A percentile compares a stretch with the other conserved stretches of the same genome.
Conservation (phyloP, 2,329 filamentous ascomycete species). For the Albifimbria verrucaria region DNA sequence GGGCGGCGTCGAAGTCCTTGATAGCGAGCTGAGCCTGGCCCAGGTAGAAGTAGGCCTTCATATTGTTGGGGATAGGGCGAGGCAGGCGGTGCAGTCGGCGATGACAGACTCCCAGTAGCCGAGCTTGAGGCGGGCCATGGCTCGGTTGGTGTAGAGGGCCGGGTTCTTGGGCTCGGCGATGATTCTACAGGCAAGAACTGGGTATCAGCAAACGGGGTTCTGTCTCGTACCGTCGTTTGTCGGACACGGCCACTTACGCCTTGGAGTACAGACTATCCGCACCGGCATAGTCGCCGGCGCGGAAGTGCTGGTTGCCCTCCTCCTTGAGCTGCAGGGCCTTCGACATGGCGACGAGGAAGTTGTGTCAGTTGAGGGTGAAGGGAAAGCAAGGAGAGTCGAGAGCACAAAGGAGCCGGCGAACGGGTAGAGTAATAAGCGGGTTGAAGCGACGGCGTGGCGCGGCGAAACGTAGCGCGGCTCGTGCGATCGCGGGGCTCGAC, state of each 20-base stretch:
- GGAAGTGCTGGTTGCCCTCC: conserved; percentile 64
- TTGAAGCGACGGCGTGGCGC: not conserved
- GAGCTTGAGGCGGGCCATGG: conserved; percentile 76
- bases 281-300: conserved; percentile 57
- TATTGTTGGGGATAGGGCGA: conserved; percentile 62
- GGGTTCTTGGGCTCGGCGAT: conserved; percentile 74
- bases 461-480: not conserved
- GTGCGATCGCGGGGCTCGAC: not conserved
- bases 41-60: conserved; percentile 84
- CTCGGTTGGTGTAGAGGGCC: conserved; percentile 83
- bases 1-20: conserved; percentile 62
- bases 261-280: conserved; percentile 71
- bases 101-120: conserved; percentile 71
- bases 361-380: too few species aligned
- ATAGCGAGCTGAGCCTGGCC: conserved; percentile 80
- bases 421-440: not conserved
- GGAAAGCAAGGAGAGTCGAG: not conserved
- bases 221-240: too few species aligned
- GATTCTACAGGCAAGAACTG: conserved; percentile 49
- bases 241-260: conserved; percentile 56
- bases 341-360: conserved; percentile 19
- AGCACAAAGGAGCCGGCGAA: too few species aligned
- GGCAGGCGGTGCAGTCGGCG: conserved; percentile 71
- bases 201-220: conserved; percentile 1
- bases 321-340: conserved; percentile 45